Evolutionary conservation across 768 basidiomycete genomes (phyloP).

Genomic region (Boletus rufocinnamomeus): DNA sequence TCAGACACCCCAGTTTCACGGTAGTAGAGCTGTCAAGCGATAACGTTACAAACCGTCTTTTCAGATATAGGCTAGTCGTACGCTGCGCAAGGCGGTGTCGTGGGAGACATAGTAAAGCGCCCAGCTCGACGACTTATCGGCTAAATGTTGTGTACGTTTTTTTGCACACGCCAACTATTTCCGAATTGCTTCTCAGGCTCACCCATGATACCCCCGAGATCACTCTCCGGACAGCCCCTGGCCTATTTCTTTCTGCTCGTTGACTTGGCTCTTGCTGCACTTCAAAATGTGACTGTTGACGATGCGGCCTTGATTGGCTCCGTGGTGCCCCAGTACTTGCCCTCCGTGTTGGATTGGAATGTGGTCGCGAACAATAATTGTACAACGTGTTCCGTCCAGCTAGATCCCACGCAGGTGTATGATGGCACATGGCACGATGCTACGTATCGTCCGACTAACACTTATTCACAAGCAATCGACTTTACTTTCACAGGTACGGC

Average conservation of each 20-base stretch:
- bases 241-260: neutral
- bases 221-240: neutral
- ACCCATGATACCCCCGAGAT: neutral
- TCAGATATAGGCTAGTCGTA: too few species aligned
- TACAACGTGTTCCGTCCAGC: neutral
- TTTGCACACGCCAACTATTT: too few species aligned
- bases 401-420: conserved; percentile 4
- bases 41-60: too few species aligned
- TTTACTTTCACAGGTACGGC: conserved; percentile 17
- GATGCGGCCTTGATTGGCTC: conserved; percentile 15
- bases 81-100: too few species aligned
- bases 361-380: conserved; percentile 13
- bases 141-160: too few species aligned
- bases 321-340: conserved; percentile 11
- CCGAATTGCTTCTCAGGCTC: neutral
- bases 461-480: neutral
- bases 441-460: neutral
- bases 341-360: conserved; percentile 5
- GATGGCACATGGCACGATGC: conserved; percentile 23
- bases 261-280: neutral
- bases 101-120: too few species aligned
- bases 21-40: too few species aligned
- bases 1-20: too few species aligned
- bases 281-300: neutral
- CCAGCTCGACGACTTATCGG: too few species aligned